These are phyloP conservation scores for Aspergillus asperescens DNA, from an alignment of 495 filamentous ascomycete genomes.

Conservation along the genomic window DNA sequence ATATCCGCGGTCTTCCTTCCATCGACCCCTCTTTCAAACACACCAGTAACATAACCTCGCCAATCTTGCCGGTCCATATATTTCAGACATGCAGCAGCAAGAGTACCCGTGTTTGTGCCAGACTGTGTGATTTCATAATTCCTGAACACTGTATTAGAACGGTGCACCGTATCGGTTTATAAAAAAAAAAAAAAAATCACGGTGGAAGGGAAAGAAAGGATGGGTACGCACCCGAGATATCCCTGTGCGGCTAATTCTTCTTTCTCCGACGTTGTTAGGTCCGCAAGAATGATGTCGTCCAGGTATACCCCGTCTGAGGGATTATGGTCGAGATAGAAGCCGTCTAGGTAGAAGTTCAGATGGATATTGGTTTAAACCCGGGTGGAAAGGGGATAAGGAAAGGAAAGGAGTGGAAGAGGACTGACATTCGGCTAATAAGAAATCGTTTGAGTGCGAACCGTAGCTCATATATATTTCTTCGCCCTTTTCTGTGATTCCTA, in stretches of 20 bases:
- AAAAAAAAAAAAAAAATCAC: not conserved
- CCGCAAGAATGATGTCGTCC: slow-evolving; percentile 54
- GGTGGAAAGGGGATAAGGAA: not conserved
- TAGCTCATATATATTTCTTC: slow-evolving; percentile 73
- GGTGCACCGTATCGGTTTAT: not conserved
- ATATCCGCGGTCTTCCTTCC: slow-evolving; percentile 16
- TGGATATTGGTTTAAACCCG: not conserved
- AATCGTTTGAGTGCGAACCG: slow-evolving; percentile 68
- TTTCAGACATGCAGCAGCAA: slow-evolving; percentile 49
- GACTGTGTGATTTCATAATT: slow-evolving; percentile 51
- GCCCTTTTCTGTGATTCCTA: slow-evolving; percentile 32
- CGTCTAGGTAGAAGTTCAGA: slow-evolving; percentile 41
- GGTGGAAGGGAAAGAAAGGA: not conserved
- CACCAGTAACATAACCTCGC: slow-evolving; percentile 29
- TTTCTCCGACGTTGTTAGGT: slow-evolving; percentile 36
- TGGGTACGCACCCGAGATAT: slow-evolving; percentile 44
- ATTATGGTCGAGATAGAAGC: slow-evolving; percentile 60
- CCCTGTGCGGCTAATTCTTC: slow-evolving; percentile 42
- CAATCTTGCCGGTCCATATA: slow-evolving; percentile 28
- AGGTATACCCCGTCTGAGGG: slow-evolving; percentile 55
- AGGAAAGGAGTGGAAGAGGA: not conserved
- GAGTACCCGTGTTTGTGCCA: slow-evolving; percentile 44
- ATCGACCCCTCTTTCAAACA: slow-evolving; percentile 15
- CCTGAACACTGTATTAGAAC: slow-evolving; percentile 13
- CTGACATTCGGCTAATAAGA: slow-evolving; percentile 64